Base-by-base conservation (phyloP, 768 basidiomycete genomes). In the Amyloporia xantha region DNA sequence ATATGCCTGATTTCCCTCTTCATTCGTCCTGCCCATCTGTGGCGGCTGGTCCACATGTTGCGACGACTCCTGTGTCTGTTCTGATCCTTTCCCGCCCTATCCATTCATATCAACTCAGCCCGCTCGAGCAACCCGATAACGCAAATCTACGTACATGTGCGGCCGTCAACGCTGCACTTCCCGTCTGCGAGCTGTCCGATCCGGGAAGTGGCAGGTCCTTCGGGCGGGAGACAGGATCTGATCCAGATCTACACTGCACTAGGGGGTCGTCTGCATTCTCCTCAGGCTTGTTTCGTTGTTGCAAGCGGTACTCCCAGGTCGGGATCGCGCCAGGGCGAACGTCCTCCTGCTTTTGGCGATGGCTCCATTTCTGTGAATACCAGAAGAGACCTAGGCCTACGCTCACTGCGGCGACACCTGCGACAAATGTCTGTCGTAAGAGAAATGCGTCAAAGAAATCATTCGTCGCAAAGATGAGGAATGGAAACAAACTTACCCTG, bases 231-330 rank as follows among this genome's bases (percentile, higher is more conserved):
- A 44, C 44, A n/a, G 33, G 36, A 30, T 52, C 40, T 42, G 45
- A 15, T 21, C 49, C 25, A 25, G 30, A 30, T 20, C 23, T 36
- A 44, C 27, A 19, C 43, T 40, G 43, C 2, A 38, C 17, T 30
- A 47, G 33, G 12, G 49, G 49, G 40, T 50, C 37, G 12, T 26
- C 19, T 7, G 53, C 36, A 27, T 45, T 38, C 11, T 40, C 37
- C 10, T 20, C 35, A 11, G 44, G 48, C 6, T 41, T 23, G 40
- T 47, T 47, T 38, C 50, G 45, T 25, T 54, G 53, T 4, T 28
- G 15, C 25, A 54, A 11, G 36, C 53, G 53, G 23, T 54, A 50
- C 45, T 54, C 49, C 53, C 53, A 54, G 23, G 53, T 54, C 1
- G 53, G 53, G 13, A 54, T 37, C 2, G 48, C 45, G 36, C 49